Percentiles rank a stretch among this genome's conserved stretches.
phyloP scores from a whole-genome alignment of 2,329 filamentous ascomycete genomes.

The Lojkania enalia region DNA sequence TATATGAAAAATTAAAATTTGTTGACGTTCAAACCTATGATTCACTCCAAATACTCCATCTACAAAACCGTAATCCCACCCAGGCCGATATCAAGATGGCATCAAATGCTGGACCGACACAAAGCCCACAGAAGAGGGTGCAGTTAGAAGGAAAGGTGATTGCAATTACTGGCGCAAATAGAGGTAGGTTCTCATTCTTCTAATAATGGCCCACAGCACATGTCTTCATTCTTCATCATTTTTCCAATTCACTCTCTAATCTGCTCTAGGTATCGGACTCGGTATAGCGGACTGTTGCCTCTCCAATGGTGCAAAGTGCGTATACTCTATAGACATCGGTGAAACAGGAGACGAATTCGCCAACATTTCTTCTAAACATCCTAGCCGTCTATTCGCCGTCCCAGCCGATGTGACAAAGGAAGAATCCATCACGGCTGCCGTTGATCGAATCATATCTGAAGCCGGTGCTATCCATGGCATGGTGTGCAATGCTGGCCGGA shows the following conservation, averaged over 20 bases:
- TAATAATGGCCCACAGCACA: not conserved
- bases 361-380: slow-evolving; percentile 43
- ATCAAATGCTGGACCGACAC: slow-evolving; percentile 15
- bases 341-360: slow-evolving; percentile 50
- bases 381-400: slow-evolving; percentile 47
- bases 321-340: slow-evolving; percentile 55
- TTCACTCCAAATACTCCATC: no score
- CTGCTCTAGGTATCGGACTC: slow-evolving; percentile 50
- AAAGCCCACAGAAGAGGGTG: slow-evolving; percentile 27
- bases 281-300: slow-evolving; percentile 55
- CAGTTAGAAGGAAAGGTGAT: slow-evolving; percentile 33
- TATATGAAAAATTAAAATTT: no score
- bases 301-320: slow-evolving; percentile 47
- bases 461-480: slow-evolving; percentile 53
- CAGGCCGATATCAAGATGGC: slow-evolving; percentile 13
- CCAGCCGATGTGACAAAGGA: slow-evolving; percentile 55
- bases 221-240: no score
- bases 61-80: not conserved
- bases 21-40: no score
- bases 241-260: no score
- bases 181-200: slow-evolving; percentile 8
- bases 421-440: slow-evolving; percentile 48
- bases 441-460: slow-evolving; percentile 51
- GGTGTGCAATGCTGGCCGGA: slow-evolving; percentile 56
- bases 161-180: slow-evolving; percentile 35